phyloP scores from a whole-genome alignment of 495 filamentous ascomycete species.

The Penicillium simplicissimum region DNA sequence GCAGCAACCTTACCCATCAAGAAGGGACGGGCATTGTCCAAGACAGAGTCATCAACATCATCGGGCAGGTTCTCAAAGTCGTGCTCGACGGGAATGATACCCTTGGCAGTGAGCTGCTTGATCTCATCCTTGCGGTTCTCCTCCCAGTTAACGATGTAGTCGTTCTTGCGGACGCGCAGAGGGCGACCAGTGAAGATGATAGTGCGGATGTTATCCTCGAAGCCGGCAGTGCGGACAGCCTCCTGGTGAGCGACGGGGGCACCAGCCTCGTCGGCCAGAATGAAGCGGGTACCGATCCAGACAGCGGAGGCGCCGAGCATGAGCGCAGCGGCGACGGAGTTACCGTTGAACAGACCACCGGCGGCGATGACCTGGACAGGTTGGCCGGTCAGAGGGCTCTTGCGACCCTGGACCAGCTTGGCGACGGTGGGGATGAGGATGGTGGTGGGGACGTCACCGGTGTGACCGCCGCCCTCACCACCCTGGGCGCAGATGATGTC shows the following conservation, averaged over 20 bases:
- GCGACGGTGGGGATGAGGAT: conserved; percentile 89
- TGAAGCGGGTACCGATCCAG: conserved; percentile 96
- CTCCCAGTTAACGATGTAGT: conserved; percentile 96
- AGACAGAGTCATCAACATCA: conserved; percentile 70
- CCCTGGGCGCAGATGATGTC: conserved; percentile 95
- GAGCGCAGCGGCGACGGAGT: conserved; percentile 82
- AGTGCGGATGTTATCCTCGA: conserved; percentile 92
- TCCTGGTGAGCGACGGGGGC: conserved; percentile 95
- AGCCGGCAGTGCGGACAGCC: conserved; percentile 86
- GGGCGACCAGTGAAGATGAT: conserved; percentile 98
- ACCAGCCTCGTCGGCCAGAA: conserved; percentile 90
- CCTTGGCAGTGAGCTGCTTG: conserved; percentile 84
- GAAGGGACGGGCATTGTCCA: conserved; percentile 90
- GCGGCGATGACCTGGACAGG: conserved; percentile 91
- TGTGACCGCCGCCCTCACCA: conserved; percentile 90
- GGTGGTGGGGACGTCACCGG: conserved; percentile 85
- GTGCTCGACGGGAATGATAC: conserved; percentile 88
- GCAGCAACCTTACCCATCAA: conserved; percentile 97
- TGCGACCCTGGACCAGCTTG: conserved; percentile 75
- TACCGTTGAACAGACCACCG: conserved; percentile 92
- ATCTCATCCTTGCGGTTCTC: conserved; percentile 85
- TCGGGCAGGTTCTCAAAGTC: conserved; percentile 85
- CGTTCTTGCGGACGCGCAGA: conserved; percentile 86
- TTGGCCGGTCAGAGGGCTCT: conserved; percentile 81
- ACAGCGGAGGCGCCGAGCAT: conserved; percentile 92